Evolutionary conservation across 176 grass and related monocot species (phyloP).

Genomic region (Oryza glumipatula): DNA sequence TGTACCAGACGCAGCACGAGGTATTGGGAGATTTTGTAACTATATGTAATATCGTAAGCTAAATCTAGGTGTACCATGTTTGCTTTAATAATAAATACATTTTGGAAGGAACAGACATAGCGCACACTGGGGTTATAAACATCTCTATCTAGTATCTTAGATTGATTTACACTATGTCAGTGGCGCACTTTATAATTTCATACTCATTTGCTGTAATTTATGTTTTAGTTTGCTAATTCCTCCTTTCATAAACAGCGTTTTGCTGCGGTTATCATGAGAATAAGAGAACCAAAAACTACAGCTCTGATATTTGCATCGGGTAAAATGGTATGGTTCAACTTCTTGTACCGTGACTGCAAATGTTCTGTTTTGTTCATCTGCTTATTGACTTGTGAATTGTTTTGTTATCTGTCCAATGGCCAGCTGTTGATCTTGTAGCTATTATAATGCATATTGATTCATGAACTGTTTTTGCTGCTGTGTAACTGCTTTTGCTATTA

Average conservation of each 20-base stretch:
- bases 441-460: neutral
- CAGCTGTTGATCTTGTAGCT: neutral
- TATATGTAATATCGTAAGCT: neutral
- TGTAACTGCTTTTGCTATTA: neutral
- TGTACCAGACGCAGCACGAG: constrained; percentile 2
- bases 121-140: neutral
- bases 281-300: constrained; percentile 99
- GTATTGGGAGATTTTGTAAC: neutral
- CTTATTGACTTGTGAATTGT: neutral
- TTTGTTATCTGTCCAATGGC: neutral
- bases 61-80: neutral
- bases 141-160: neutral
- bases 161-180: neutral
- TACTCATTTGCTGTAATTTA: neutral
- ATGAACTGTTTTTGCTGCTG: neutral
- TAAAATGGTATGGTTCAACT: constrained; percentile 77
- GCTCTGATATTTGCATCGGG: constrained; percentile 98
- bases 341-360: neutral
- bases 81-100: neutral
- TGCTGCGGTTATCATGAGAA: constrained; percentile 99
- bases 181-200: neutral
- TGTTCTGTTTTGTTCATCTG: neutral
- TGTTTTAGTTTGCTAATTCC: constrained; percentile 17
- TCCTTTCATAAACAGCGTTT: constrained; percentile 76
- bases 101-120: neutral